Conservation (phyloP, 352 stramenopile genomes). For the Thalassiosira mediterranea region DNA sequence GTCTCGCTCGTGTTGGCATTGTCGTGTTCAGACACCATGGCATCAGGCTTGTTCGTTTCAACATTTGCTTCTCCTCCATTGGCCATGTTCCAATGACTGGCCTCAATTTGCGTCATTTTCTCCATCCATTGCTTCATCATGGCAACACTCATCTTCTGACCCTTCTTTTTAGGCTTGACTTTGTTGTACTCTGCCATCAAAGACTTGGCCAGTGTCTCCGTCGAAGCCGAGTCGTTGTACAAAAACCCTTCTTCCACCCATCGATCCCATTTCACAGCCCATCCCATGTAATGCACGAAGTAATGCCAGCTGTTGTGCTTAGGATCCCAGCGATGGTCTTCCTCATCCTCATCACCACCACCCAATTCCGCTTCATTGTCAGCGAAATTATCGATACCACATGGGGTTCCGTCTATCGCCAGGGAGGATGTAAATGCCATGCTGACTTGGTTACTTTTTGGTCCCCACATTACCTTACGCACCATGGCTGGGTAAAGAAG, state of each 20-base stretch:
- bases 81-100: conserved; percentile 21
- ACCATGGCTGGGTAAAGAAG: conserved; percentile 51
- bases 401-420: not conserved
- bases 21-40: conserved; percentile 2
- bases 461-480: conserved; percentile 34
- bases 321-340: conserved; percentile 14
- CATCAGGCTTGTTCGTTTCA: conserved; percentile 12
- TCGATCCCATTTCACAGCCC: conserved; percentile 79
- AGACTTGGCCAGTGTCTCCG: conserved; percentile 32
- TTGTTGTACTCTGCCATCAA: conserved; percentile 52
- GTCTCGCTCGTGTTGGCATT: not conserved
- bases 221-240: conserved; percentile 46
- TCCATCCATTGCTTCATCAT: conserved; percentile 22
- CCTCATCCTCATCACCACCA: conserved; percentile 32
- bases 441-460: conserved; percentile 29
- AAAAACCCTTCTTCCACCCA: conserved; percentile 67
- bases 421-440: too few species aligned
- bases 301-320: conserved; percentile 60
- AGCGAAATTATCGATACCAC: not conserved
- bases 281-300: conserved; percentile 79
- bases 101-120: conserved; percentile 24
- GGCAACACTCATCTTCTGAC: conserved; percentile 30
- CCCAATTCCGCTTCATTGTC: conserved; percentile 6
- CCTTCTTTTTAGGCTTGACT: conserved; percentile 50
- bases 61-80: conserved; percentile 1